phyloP scores from a whole-genome alignment of 1,284 basidiomycete genomes.

The Ustilago cynodontis region DNA sequence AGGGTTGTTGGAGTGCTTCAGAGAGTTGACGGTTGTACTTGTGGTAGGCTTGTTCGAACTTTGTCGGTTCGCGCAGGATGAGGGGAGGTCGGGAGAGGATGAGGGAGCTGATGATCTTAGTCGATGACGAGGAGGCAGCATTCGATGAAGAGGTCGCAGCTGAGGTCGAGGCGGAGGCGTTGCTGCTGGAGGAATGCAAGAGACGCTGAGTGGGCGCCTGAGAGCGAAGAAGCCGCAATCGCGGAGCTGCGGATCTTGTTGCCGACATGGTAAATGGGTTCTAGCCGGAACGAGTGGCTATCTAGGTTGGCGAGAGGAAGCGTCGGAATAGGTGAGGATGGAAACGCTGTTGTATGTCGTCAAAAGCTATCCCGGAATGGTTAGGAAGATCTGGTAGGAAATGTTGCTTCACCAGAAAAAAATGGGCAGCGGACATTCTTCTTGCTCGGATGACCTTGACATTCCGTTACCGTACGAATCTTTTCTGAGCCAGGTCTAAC shows the following conservation, averaged over 20 bases:
- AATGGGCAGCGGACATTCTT: constrained; percentile 5
- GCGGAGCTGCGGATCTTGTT: constrained; percentile 31
- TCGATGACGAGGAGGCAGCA: constrained; percentile 18
- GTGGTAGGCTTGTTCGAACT: constrained; percentile 87
- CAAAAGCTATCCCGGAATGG: no score
- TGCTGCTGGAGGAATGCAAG: constrained; percentile 30
- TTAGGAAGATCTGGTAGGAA: constrained; percentile 7
- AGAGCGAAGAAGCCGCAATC: constrained; percentile 11
- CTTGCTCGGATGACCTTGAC: constrained; percentile 9
- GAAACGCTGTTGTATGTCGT: background rate
- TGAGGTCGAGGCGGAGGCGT: constrained; percentile 12
- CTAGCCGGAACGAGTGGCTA: background rate
- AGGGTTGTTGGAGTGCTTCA: constrained; percentile 87
- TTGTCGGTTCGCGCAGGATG: constrained; percentile 80
- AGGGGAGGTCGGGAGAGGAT: constrained; percentile 87
- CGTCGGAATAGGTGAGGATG: no score
- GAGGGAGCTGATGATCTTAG: constrained; percentile 72
- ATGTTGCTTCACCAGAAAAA: constrained; percentile 15
- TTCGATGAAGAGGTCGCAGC: constrained; percentile 23
- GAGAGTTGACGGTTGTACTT: constrained; percentile 85
- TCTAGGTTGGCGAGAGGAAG: no score
- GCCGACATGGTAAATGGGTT: constrained; percentile 31
- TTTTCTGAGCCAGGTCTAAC: background rate
- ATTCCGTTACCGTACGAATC: constrained; percentile 6
- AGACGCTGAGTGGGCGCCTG: constrained; percentile 1